Percentiles rank a stretch among this genome's conserved stretches.
Conservation (phyloP, 345 rosid genomes). For the Populus ilicifolia region DNA sequence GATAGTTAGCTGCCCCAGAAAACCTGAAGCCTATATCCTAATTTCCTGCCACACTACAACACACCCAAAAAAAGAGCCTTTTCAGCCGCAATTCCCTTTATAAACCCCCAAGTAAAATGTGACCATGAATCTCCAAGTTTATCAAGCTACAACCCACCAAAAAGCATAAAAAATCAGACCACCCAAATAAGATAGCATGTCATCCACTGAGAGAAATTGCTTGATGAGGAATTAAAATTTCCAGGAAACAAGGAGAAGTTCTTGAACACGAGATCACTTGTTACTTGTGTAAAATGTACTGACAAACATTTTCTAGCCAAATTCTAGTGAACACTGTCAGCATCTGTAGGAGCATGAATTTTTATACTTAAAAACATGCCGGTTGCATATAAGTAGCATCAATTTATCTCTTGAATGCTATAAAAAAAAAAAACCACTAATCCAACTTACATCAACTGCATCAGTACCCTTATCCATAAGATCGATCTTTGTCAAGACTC, state of each 20-base stretch:
- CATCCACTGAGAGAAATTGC: neutral
- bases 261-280: neutral
- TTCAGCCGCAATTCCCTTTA: neutral
- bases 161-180: neutral
- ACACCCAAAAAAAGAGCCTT: neutral
- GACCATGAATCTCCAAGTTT: neutral
- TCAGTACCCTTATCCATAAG: slow-evolving; percentile 99
- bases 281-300: neutral
- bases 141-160: neutral
- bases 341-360: neutral
- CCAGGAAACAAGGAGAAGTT: neutral
- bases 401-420: neutral
- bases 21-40: neutral
- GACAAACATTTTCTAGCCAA: neutral
- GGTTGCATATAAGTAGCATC: neutral
- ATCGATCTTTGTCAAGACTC: slow-evolving; percentile 98
- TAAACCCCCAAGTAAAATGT: neutral
- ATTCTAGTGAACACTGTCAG: neutral
- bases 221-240: neutral
- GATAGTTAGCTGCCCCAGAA: neutral
- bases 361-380: neutral
- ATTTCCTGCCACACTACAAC: neutral
- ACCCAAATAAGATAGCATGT: neutral
- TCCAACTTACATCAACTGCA: slow-evolving; percentile 86
- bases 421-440: slow-evolving; percentile 7